These are phyloP conservation scores for Russula griseocarnosa DNA, from an alignment of 768 basidiomycete species.

Conservation along the genomic window DNA sequence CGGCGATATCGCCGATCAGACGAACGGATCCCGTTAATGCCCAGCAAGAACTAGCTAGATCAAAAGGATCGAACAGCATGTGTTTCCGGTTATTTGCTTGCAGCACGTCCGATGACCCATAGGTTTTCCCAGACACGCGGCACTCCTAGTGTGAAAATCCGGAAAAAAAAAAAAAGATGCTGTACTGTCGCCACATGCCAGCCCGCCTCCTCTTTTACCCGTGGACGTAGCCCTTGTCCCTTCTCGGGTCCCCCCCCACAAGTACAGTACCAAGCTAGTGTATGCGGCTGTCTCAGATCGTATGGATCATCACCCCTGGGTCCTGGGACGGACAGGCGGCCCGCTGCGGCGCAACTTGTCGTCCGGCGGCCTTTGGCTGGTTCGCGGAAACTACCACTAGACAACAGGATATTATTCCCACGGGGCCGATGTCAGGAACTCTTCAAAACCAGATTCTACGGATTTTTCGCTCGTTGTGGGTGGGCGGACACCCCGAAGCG, in stretches of 20 bases:
- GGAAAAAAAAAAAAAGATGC: background rate
- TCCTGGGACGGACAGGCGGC: conserved; percentile 39
- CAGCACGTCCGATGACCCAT: background rate
- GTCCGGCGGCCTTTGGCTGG: conserved; percentile 51
- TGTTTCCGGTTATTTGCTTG: background rate
- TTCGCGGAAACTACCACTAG: conserved; percentile 42
- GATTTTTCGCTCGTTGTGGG: background rate
- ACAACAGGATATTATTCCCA: background rate
- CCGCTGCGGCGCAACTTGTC: conserved; percentile 62
- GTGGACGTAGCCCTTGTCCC: background rate
- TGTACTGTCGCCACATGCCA: background rate
- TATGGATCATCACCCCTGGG: background rate
- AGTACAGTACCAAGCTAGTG: no score
- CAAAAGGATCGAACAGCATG: no score
- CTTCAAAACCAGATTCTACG: background rate
- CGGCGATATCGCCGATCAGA: conserved; percentile 55
- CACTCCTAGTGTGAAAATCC: background rate
- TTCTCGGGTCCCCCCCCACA: background rate
- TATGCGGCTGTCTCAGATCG: no score
- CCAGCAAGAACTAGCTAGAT: background rate
- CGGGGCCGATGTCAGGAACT: background rate
- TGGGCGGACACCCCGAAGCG: background rate
- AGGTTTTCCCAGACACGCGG: background rate
- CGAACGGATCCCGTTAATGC: background rate
- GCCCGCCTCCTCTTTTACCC: background rate